phyloP scores from a whole-genome alignment of 108 stramenopile genomes.

The Pseudonitzschia delicatissima region DNA sequence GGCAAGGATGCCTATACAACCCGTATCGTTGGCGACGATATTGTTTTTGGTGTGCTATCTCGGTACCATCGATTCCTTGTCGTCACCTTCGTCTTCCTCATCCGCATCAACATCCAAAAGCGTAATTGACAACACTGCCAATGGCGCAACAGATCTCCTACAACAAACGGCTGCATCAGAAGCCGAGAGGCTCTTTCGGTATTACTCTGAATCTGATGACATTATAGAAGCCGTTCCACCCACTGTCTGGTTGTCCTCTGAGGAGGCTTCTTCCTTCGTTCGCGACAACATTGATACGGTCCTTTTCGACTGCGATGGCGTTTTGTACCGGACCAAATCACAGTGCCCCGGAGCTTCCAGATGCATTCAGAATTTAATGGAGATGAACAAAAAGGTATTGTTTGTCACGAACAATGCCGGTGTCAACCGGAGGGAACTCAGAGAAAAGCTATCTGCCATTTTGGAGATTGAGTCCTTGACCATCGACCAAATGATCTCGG shows the following conservation, averaged over 20 bases:
- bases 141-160: background rate
- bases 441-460: slow-evolving; percentile 54
- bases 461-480: slow-evolving; percentile 33
- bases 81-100: background rate
- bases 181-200: background rate
- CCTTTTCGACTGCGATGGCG: slow-evolving; percentile 88
- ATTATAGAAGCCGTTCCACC: no score
- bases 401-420: slow-evolving; percentile 87
- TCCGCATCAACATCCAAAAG: background rate
- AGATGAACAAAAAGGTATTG: slow-evolving; percentile 51
- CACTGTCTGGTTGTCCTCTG: slow-evolving; percentile 28
- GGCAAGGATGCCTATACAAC: no score
- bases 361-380: slow-evolving; percentile 44
- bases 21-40: no score
- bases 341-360: slow-evolving; percentile 57
- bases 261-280: slow-evolving; percentile 32
- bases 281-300: slow-evolving; percentile 52
- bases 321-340: slow-evolving; percentile 71
- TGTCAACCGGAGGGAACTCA: slow-evolving; percentile 56
- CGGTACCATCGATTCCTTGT: background rate
- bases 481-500: slow-evolving; percentile 73
- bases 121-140: background rate
- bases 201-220: background rate
- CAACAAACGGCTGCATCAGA: background rate
- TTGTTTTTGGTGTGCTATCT: background rate